Percentiles rank a stretch among this genome's conserved stretches.
phyloP scores from a whole-genome alignment of 208 protist genomes.

The Leishmania turanica region DNA sequence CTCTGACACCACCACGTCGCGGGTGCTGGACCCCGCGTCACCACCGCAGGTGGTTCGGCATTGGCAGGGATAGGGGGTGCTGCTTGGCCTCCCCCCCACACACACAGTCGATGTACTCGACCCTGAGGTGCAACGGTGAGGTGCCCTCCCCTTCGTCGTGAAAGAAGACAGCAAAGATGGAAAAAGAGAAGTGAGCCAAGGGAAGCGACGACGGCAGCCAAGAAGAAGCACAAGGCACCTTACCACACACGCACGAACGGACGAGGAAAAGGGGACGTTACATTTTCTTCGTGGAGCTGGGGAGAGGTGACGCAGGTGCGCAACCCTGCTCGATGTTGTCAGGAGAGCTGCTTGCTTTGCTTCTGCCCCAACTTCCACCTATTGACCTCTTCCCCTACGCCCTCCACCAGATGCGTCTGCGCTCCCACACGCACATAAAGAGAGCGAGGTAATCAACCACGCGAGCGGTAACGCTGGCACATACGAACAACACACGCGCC shows the following conservation, averaged over 20 bases:
- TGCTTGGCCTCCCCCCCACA: background rate
- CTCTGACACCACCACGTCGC: background rate
- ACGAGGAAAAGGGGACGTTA: background rate
- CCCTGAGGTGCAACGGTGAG: background rate
- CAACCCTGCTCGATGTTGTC: background rate
- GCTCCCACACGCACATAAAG: background rate
- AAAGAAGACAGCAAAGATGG: background rate
- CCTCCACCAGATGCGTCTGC: background rate
- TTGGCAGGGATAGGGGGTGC: background rate
- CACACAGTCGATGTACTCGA: background rate
- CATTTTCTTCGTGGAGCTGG: too few relatives aligned
- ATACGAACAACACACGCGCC: background rate
- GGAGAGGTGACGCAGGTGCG: background rate
- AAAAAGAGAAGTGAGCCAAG: background rate
- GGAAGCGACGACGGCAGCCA: background rate
- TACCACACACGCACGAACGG: background rate
- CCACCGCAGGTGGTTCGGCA: background rate
- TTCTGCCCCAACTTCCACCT: background rate
- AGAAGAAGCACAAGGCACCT: background rate
- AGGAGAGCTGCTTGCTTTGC: background rate
- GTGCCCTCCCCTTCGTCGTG: background rate
- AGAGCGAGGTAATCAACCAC: background rate
- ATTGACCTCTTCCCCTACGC: background rate
- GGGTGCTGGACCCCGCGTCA: background rate
- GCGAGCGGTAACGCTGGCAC: conserved; percentile 3